Evolutionary conservation across 257 asterid genomes (phyloP), one percentile per base, ranked within the genome.

Genomic region (Verbena officinalis): DNA sequence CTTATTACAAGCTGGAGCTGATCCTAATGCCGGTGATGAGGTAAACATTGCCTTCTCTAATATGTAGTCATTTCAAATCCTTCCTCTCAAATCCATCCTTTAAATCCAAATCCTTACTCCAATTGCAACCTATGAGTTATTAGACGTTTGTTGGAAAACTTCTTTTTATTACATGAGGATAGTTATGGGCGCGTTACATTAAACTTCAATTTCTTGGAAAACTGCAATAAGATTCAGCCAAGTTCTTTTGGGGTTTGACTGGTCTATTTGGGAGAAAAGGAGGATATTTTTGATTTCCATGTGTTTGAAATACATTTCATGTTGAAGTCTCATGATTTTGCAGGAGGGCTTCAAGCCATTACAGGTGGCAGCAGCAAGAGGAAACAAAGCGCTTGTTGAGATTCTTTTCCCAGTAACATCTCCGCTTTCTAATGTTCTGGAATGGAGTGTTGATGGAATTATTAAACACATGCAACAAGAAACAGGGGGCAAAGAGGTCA

Each of bases 1-100:
- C 78, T 88, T 94, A 70, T 64, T 94, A 59, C 81, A 86, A 76
- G 95, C 92, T 69, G 99, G 97, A 73, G 99, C 95, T 67, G 81
- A 90, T 80, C 93, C 99, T 68, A 75, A 90, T 79, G 88, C 79
- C 10, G 31, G 39, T 1, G 97, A 94, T 67, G 96, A 88, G 90
- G 99, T 90, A 81, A 70, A 44, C 46, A 55, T 46, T 27, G 2
- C 33, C 5, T 27, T 27, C 33, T 27, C 33, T 27, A 27, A 27
- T 27, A 27, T 27, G 33, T 2, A 2, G 4, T 27, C 33, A 27
- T 27, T 27, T 27, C 33, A 27, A 27, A 27, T 27, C 33, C 33
- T n/a, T n/a, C n/a, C n/a, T n/a, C n/a, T n/a, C n/a, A n/a, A n/a
- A n/a, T n/a, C n/a, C n/a, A n/a, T n/a, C n/a, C n/a, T n/a, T n/a